Base-by-base conservation (phyloP, 2,329 filamentous ascomycete species). In the Fusarium anguioides region DNA sequence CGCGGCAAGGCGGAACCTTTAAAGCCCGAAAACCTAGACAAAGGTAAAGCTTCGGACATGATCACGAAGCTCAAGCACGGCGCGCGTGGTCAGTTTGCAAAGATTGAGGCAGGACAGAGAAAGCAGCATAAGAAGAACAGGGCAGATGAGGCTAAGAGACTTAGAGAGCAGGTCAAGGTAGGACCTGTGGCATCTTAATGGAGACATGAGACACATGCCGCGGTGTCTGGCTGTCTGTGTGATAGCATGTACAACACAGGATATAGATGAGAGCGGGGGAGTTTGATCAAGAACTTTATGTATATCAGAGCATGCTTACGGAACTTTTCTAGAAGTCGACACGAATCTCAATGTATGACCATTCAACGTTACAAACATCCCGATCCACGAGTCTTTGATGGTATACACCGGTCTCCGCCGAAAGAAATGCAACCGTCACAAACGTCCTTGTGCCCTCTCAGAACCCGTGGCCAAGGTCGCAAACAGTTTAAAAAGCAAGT, bases 41-140 rank as follows among this genome's bases (percentile, higher is more conserved):
- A 94, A 74, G 95, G 95, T 9, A 88, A 88, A 75, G 94, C 94
- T 6, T 86, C 86, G 6, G 94, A 97, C 75, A 94, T 97, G 91
- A 97, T 98, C 67, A 96, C 93, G 9, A 96, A 97, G 78, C 75
- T 97, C 63, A 95, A 91, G 76, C 91, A 96, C 75, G 95, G 95
- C 1, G 93, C 92, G 2, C 87, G 82, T 77, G 91, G 79, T 64
- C 87, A 80, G 80, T 93, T 86, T 75, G 81, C 82, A 24, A 82
- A 73, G 31, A 78, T 86, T 57, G 82, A 85, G 72, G 81, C 79
- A 0, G 80, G 83, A 52, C 88, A 84, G 75, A 85, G 82, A 40
- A 84, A 83, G 49, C 79, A 75, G 33, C 77, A 81, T 47, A 82
- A 73, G 61, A 74, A 80, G 35, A 71, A 58, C 23, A 69, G 77